Base-by-base conservation (phyloP, 148 eudicot species). In the Rhododendron kiyosumense region DNA sequence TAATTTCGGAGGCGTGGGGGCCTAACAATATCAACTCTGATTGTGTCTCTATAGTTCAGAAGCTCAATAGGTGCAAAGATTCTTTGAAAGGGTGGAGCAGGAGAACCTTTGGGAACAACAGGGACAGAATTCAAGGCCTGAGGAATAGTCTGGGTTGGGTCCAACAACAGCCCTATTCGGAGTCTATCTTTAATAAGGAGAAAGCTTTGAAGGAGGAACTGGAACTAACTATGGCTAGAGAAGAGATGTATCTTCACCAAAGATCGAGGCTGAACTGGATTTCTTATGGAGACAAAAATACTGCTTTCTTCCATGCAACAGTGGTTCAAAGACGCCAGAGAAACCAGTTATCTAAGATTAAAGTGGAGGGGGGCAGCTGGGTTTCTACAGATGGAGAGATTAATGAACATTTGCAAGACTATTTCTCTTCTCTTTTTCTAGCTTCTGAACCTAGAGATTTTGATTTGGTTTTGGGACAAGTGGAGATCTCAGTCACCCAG, bases 401-500 rank as follows among this genome's bases (percentile, higher is more conserved):
- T 0, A 69, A 69, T 13, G 3, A 0, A 1, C 75, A 28, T 3
- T 4, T 69, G 0, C 3, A 5, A 0, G 74, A 69, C 1, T 69
- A 8, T 1, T 28, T 12, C 28, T 2, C 7, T 4, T n/a, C 13
- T 11, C 30, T 28, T 3, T 3, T 61, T 22, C 18, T 0, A 0
- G 9, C n/a, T 5, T 0, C 15, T 6, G 26, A 10, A 7, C 9
- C 67, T 4, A 22, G n/a, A 7, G 9, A 59, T 1, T 52, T 52
- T 0, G 13, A 49, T 10, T 13, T 0, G 0, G 52, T 2, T 12
- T 49, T 49, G 7, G 52, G 13, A 0, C 17, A 52, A 10, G 34
- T 52, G 0, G 4, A 3, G 18, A 3, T 1, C 0, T 2, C 3
- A 3, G 57, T 52, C 0, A 3, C 17, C 0, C 0, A 0, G 0